These are phyloP conservation scores for Echinochloa phyllopogon DNA, from an alignment of 176 grass and related monocot species.

Conservation along the genomic window DNA sequence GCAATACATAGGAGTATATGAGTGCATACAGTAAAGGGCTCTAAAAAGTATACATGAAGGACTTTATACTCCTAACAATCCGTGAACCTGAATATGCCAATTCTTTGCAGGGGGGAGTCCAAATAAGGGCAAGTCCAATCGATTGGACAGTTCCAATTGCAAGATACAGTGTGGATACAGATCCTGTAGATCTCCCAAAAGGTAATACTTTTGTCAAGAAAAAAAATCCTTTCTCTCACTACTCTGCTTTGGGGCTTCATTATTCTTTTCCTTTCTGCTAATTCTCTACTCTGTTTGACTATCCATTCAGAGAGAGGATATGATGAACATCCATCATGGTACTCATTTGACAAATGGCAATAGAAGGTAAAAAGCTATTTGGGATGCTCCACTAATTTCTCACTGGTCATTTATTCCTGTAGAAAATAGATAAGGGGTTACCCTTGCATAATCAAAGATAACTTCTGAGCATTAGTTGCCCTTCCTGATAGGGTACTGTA, in stretches of 20 bases:
- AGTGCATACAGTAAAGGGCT: neutral
- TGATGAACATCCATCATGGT: neutral
- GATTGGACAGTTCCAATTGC: neutral
- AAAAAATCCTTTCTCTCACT: neutral
- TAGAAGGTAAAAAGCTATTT: conserved; percentile 9
- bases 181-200: conserved; percentile 14
- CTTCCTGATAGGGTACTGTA: neutral
- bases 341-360: conserved; percentile 6
- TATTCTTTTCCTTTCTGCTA: neutral
- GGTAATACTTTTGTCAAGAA: neutral
- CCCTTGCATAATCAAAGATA: neutral
- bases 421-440: neutral
- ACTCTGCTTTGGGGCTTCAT: conserved; percentile 10
- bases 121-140: neutral
- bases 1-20: too few relatives aligned
- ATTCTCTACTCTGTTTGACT: neutral
- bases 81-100: neutral
- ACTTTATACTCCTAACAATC: neutral
- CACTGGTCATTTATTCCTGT: neutral
- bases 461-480: neutral
- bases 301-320: neutral
- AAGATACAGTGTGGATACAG: neutral
- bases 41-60: neutral
- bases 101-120: conserved; percentile 7
- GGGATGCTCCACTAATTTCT: neutral